Conservation (phyloP, 108 stramenopile genomes). For the Bacterosira constricta region DNA sequence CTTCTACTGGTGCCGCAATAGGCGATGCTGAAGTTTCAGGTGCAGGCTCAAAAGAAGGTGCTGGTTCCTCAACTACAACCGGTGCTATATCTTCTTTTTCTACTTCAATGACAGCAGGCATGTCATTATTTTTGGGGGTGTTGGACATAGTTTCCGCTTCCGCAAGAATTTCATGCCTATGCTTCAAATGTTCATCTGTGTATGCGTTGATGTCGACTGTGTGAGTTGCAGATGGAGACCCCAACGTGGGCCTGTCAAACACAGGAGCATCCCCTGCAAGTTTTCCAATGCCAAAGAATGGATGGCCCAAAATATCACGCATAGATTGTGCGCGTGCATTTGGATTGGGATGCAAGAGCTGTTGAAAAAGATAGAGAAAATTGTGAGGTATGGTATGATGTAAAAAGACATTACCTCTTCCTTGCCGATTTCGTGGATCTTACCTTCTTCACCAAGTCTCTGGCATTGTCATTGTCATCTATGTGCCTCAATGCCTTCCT, state of each 20-base stretch:
- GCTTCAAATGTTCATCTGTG: constrained; percentile 17
- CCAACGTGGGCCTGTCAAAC: constrained; percentile 1
- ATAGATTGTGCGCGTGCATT: constrained; percentile 65
- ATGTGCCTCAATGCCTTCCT: constrained; percentile 72
- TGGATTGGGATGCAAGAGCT: constrained; percentile 66
- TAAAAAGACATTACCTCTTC: background rate
- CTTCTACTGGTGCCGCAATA: background rate
- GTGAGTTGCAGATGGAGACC: background rate
- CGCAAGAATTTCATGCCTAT: too few species aligned
- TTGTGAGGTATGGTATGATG: background rate
- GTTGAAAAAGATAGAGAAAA: background rate
- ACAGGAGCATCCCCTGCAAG: constrained; percentile 18
- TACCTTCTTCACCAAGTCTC: constrained; percentile 67
- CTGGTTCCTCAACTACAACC: background rate
- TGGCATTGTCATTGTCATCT: constrained; percentile 50
- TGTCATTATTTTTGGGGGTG: background rate
- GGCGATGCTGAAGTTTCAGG: background rate
- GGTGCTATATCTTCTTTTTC: background rate
- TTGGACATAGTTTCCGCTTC: too few species aligned
- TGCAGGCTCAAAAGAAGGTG: background rate
- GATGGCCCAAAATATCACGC: constrained; percentile 79
- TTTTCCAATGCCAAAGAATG: constrained; percentile 61
- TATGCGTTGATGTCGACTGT: constrained; percentile 18
- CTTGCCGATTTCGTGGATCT: background rate
- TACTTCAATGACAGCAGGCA: background rate